Evolutionary conservation across 495 filamentous ascomycete species (phyloP), one percentile per base, ranked within the genome.

Genomic region (Aspergillus funiculosus): DNA sequence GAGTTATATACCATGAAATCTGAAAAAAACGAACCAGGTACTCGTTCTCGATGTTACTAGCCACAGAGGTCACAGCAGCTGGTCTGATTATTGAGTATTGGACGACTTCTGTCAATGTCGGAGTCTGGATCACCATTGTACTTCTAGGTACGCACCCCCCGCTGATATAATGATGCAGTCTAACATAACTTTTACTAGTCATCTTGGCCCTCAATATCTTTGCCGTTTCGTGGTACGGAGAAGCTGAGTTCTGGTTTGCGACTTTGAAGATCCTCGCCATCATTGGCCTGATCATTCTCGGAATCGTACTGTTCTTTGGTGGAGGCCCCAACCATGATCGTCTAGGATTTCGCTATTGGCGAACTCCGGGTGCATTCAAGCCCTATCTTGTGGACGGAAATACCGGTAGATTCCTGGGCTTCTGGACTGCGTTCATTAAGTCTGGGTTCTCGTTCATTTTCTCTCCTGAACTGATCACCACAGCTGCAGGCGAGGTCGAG

Each of bases 401-500:
- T 24, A 61, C 60, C 2, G 65, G 70, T n/a, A 58, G 64, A 1
- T 69, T 71, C 30, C 53, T 73, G 6, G 67, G 58, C 5, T 63
- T 73, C 27, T 68, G 66, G 58, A 67, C 66, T 3, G 64, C 63
- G 5, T 41, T 75, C 28, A 64, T 73, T 49, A 68, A 67, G 31
- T 64, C 66, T 9, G 69, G 62, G 8, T 74, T 71, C 53, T 63
- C 69, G 0, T 82, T 76, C 46, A 66, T 78, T 13, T 76, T 80
- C 64, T 82, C 81, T 2, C 86, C 83, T 1, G 86, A 90, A 58
- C 68, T 86, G 50, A 78, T 87, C 42, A 82, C 78, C 52, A 79
- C 90, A 11, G 85, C 89, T 2, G 88, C 85, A 18, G 87, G 87
- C 51, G 88, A 95, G 65, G 80, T 85, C 20, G 75, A 73, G 15